These are phyloP conservation scores for Apiospora arundinis DNA, from an alignment of 2,329 filamentous ascomycete species.

Conservation along the genomic window DNA sequence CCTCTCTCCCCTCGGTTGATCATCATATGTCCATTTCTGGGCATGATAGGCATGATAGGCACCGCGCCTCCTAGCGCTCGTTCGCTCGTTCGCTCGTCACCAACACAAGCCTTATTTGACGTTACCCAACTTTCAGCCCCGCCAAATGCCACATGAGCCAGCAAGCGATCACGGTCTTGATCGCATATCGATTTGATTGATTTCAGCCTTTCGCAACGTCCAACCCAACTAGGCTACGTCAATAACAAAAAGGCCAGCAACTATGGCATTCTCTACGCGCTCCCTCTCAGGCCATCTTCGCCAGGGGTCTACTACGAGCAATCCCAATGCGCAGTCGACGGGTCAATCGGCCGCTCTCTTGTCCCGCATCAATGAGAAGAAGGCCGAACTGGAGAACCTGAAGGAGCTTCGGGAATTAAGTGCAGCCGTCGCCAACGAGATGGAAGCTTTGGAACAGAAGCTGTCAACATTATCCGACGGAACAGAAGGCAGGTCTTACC, in stretches of 20 bases:
- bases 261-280: conserved; percentile 63
- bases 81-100: background rate
- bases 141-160: background rate
- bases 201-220: background rate
- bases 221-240: background rate
- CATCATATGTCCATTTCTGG: background rate
- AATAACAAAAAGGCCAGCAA: conserved; percentile 23
- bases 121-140: conserved; percentile 9
- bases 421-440: conserved; percentile 78
- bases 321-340: conserved; percentile 47
- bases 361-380: conserved; percentile 84
- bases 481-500: conserved; percentile 68
- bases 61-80: background rate
- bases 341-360: conserved; percentile 74
- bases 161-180: background rate
- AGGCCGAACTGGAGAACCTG: conserved; percentile 79
- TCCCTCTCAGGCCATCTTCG: conserved; percentile 72
- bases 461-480: conserved; percentile 79
- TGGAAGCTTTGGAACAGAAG: conserved; percentile 82
- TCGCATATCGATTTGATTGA: conserved; percentile 5
- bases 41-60: conserved; percentile 4
- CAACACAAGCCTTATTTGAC: background rate
- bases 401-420: conserved; percentile 81
- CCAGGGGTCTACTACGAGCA: conserved; percentile 59
- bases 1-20: background rate